Base-by-base conservation (phyloP, 208 protist species). In the Crithidia brevicula region DNA sequence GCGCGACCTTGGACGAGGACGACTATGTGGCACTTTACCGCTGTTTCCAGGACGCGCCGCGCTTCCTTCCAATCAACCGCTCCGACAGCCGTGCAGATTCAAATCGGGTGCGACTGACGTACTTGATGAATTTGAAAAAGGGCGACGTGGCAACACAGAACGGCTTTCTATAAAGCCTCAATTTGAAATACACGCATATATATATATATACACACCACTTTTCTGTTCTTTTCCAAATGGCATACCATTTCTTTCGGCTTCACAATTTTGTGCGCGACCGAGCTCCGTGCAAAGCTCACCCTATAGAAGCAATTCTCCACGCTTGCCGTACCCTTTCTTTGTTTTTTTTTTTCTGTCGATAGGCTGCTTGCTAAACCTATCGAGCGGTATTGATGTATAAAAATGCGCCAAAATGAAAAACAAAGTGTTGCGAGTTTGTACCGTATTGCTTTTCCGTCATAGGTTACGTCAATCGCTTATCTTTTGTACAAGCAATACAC, bases 61-160 rank as follows among this genome's bases (percentile, higher is more conserved):
- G 90, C 6, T 97, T 95, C 70, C 78, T 86, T 16, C 90, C 92
- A 4, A 77, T 95, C 43, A 90, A 88, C 52, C 89, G 92, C 46
- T 72, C 81, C 23, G 81, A 92, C 56, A 69, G 76, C 20, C 71
- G 85, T 30, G 78, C 89, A 4, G 89, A 97, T 36, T 82, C 81
- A 0, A 75, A 82, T 54, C 91, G 89, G 47, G 74, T 88, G 15
- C 83, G 93, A 1, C 67, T 97, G 22, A 82, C 86, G 27, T 97
- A 97, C 70, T 63, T 96, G 56, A 90, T 93, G 87, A 87, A 77
- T 20, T 72, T 97, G 18, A 94, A 95, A 69, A 95, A 94, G 65
- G 93, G 93, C 6, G 85, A 94, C 43, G 89, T 97, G 34, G 90
- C 88, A 2, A 69, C 79, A 20, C 88, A 95, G 43, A 67, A 86